phyloP scores from a whole-genome alignment of 2,329 filamentous ascomycete species.

The Gnomoniopsis sp. region DNA sequence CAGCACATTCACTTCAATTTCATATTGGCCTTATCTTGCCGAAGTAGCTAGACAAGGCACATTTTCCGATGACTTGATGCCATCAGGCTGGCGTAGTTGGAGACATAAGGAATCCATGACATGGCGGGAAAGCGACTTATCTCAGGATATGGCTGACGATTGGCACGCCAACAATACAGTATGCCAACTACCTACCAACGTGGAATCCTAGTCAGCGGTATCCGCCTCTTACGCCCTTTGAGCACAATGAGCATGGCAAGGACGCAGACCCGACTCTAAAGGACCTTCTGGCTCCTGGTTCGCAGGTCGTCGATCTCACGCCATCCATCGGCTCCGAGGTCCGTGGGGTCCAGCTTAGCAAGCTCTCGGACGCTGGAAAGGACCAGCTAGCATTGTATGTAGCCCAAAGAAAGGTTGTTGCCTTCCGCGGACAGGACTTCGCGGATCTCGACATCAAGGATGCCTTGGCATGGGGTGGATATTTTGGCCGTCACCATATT shows the following conservation, averaged over 20 bases:
- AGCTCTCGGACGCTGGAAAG: conserved; percentile 59
- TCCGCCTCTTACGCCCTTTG: conserved; percentile 60
- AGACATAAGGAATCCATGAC: neutral
- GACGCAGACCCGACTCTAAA: conserved; percentile 62
- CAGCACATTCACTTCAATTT: neutral
- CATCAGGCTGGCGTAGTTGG: neutral
- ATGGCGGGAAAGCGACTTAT: neutral
- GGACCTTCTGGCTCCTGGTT: conserved; percentile 55
- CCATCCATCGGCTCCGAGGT: conserved; percentile 67
- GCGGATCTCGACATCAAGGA: conserved; percentile 60
- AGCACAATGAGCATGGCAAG: conserved; percentile 67
- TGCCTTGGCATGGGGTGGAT: conserved; percentile 61
- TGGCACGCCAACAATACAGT: conserved; percentile 30
- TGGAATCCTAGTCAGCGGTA: conserved; percentile 59
- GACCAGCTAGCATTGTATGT: conserved; percentile 69
- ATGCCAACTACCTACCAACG: conserved; percentile 63
- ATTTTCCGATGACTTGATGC: neutral
- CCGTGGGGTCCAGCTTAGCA: conserved; percentile 63
- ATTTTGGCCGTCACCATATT: conserved; percentile 62
- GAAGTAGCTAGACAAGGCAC: neutral
- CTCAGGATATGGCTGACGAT: neutral
- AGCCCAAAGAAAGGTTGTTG: conserved; percentile 66
- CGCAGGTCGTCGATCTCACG: conserved; percentile 55
- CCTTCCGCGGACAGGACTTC: conserved; percentile 68
- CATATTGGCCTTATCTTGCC: neutral